A percentile compares a stretch with the other conserved stretches of the same genome.
phyloP scores from a whole-genome alignment of 257 asterid genomes.

The Lycium ferocissimum region DNA sequence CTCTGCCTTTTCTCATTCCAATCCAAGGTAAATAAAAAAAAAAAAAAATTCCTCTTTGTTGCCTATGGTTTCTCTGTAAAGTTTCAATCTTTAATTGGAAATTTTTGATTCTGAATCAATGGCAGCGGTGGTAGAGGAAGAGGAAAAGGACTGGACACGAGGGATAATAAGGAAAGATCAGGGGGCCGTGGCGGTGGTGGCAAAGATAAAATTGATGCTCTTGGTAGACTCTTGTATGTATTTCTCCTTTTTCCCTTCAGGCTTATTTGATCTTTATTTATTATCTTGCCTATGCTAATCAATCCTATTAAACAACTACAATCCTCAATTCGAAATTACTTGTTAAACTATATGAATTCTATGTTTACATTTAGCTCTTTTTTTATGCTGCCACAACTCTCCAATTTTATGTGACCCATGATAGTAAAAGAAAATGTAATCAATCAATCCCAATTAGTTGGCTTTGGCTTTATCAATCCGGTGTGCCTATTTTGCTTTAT shows the following conservation, averaged over 20 bases:
- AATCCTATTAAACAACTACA: not conserved
- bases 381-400: not conserved
- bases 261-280: not conserved
- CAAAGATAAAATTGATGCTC: constrained; percentile 73
- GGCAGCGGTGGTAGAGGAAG: constrained; percentile 59
- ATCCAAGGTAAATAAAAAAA: constrained; percentile 44
- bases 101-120: constrained; percentile 26
- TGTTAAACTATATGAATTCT: not conserved
- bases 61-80: not conserved
- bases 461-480: not conserved
- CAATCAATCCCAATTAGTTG: not conserved
- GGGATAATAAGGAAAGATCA: constrained; percentile 47
- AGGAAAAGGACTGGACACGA: constrained; percentile 43
- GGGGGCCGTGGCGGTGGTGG: constrained; percentile 51
- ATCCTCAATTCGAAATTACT: not conserved
- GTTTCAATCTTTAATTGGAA: constrained; percentile 13
- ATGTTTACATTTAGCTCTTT: not conserved
- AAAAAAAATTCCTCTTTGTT: not conserved
- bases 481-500: not conserved
- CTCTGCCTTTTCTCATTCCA: constrained; percentile 52
- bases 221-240: constrained; percentile 80
- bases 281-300: not conserved
- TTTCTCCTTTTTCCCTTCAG: not conserved
- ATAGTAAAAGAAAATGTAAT: not conserved
- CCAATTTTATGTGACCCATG: not conserved